phyloP scores from a whole-genome alignment of 495 filamentous ascomycete species.

The Aspergillus campestris region DNA sequence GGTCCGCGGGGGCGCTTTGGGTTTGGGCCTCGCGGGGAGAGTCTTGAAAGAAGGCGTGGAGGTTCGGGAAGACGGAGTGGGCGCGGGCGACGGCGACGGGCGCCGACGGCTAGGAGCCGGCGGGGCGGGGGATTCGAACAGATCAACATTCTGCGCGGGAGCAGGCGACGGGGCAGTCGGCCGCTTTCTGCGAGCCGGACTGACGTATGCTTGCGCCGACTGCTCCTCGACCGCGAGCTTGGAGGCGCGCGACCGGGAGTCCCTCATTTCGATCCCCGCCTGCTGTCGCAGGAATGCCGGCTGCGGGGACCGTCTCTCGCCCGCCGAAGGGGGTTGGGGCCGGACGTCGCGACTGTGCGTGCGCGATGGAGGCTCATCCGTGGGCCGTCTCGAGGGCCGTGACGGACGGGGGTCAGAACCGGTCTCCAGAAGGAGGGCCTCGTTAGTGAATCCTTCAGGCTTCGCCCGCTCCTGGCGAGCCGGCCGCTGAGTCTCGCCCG shows the following conservation, averaged over 20 bases:
- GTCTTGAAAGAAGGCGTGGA: slow-evolving; percentile 16
- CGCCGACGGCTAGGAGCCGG: slow-evolving; percentile 12
- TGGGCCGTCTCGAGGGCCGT: slow-evolving; percentile 10
- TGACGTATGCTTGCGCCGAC: slow-evolving; percentile 76
- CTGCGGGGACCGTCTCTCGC: slow-evolving; percentile 20
- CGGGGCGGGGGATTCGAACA: slow-evolving; percentile 44
- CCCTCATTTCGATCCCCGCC: slow-evolving; percentile 29
- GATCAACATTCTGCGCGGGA: slow-evolving; percentile 45
- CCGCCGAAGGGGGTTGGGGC: slow-evolving; percentile 37
- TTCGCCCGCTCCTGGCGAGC: slow-evolving; percentile 15
- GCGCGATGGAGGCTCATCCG: slow-evolving; percentile 15
- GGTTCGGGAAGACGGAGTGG: slow-evolving; percentile 19
- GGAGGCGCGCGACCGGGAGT: slow-evolving; percentile 54
- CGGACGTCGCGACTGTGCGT: slow-evolving; percentile 21
- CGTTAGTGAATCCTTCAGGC: slow-evolving; percentile 59
- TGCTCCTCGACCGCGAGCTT: slow-evolving; percentile 73
- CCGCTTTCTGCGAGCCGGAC: slow-evolving; percentile 75
- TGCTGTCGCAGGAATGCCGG: slow-evolving; percentile 33
- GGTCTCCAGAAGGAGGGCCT: slow-evolving; percentile 83
- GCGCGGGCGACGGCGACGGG: slow-evolving; percentile 18
- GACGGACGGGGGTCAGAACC: slow-evolving; percentile 34
- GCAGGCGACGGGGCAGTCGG: slow-evolving; percentile 36
- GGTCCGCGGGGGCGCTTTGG: slow-evolving; percentile 47
- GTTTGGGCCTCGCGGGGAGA: slow-evolving; percentile 40
- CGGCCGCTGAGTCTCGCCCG: slow-evolving; percentile 11